Conservation (phyloP, 768 basidiomycete species). For the Cyathus striatus region DNA sequence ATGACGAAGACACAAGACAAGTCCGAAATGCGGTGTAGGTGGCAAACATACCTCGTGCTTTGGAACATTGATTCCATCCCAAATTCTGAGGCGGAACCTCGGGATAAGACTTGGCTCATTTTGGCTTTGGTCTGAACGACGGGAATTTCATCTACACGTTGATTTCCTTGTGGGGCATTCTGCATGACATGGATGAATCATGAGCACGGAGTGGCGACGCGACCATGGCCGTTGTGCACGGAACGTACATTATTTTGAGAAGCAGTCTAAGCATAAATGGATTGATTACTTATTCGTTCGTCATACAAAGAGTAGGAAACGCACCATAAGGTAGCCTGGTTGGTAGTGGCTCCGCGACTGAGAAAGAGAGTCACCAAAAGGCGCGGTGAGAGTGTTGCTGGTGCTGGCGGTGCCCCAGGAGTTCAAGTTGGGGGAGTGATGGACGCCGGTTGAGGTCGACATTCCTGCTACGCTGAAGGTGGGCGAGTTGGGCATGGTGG, state of each 20-base stretch:
- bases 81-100: constrained; percentile 64
- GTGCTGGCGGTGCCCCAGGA: constrained; percentile 49
- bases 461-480: constrained; percentile 64
- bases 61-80: constrained; percentile 86
- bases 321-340: constrained; percentile 75
- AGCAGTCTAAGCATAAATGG: constrained; percentile 38
- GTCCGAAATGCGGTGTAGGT: too few species aligned
- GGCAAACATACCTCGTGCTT: constrained; percentile 46
- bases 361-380: constrained; percentile 62
- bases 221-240: too few species aligned
- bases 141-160: constrained; percentile 69
- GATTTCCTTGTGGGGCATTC: constrained; percentile 48
- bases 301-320: neutral
- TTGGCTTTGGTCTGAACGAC: constrained; percentile 79
- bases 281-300: neutral
- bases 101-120: constrained; percentile 63
- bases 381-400: constrained; percentile 35
- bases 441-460: constrained; percentile 43
- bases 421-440: constrained; percentile 43
- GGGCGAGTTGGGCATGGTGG: constrained; percentile 33
- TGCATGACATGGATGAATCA: constrained; percentile 13
- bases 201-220: neutral
- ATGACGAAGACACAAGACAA: too few species aligned
- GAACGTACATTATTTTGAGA: constrained; percentile 55
- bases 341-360: constrained; percentile 78